Conservation (phyloP, 768 basidiomycete genomes). For the Pluteus cervinus region DNA sequence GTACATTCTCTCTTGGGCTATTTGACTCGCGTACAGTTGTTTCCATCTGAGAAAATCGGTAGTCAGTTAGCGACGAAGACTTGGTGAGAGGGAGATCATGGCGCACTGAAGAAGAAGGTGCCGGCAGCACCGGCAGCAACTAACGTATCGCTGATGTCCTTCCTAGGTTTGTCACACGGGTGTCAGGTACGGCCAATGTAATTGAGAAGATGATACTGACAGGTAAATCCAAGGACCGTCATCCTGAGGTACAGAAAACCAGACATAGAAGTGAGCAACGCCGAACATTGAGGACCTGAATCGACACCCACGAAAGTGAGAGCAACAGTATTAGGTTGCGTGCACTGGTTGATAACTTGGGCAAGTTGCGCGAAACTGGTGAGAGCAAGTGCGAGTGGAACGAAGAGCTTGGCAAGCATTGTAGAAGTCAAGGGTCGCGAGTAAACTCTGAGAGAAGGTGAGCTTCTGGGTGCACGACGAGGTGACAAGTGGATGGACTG, state of each 20-base stretch:
- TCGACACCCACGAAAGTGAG: conserved; percentile 17
- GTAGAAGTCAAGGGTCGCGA: too few relatives aligned
- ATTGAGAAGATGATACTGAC: too few relatives aligned
- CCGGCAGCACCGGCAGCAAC: conserved; percentile 27
- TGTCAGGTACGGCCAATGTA: not conserved
- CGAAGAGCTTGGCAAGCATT: too few relatives aligned
- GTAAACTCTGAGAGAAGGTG: too few relatives aligned
- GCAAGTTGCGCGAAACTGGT: too few relatives aligned
- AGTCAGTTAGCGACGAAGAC: too few relatives aligned
- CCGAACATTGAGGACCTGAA: not conserved
- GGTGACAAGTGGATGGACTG: too few relatives aligned
- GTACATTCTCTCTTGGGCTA: too few relatives aligned
- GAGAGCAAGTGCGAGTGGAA: too few relatives aligned
- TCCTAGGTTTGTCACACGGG: conserved; percentile 12
- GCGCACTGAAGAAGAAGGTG: conserved; percentile 42
- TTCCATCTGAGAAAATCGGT: conserved; percentile 11
- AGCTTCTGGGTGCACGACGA: too few relatives aligned
- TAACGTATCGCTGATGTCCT: conserved; percentile 30
- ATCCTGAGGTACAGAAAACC: not conserved
- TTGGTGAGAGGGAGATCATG: not conserved
- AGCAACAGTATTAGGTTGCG: conserved; percentile 16
- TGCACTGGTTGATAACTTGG: conserved; percentile 17
- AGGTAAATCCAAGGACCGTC: not conserved
- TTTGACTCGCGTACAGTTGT: conserved; percentile 12
- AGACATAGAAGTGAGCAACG: not conserved